phyloP scores from a whole-genome alignment of 768 basidiomycete genomes.

The Pleurotus citrinopileatus region DNA sequence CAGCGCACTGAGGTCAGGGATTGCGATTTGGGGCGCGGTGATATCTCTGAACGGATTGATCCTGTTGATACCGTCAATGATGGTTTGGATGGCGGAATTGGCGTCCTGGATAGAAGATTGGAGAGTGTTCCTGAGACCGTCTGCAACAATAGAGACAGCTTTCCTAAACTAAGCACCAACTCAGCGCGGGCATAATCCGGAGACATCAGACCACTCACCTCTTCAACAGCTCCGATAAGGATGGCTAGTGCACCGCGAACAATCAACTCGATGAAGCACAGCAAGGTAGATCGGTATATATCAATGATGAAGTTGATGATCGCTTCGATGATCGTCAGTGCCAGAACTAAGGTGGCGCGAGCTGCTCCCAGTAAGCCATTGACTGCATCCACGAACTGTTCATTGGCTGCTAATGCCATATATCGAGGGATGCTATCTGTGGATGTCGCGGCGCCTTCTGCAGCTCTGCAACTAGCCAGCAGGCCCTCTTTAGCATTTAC shows the following conservation, averaged over 20 bases:
- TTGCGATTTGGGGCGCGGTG: conserved; percentile 64
- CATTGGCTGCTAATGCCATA: conserved; percentile 81
- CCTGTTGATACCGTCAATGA: conserved; percentile 70
- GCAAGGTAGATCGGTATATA: conserved; percentile 87
- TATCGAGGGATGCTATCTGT: conserved; percentile 88
- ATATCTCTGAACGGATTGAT: conserved; percentile 72
- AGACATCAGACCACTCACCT: conserved; percentile 46
- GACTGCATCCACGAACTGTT: conserved; percentile 72
- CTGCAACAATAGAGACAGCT: conserved; percentile 60
- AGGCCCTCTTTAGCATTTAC: conserved; percentile 70
- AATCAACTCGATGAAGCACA: conserved; percentile 91
- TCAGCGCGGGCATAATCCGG: conserved; percentile 15
- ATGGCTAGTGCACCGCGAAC: conserved; percentile 79
- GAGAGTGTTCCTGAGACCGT: conserved; percentile 62
- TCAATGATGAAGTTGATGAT: conserved; percentile 92
- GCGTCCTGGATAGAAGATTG: conserved; percentile 66
- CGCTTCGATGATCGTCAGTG: conserved; percentile 82
- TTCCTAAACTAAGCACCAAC: conserved; percentile 55
- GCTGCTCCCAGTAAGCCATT: conserved; percentile 79
- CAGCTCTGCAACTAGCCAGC: conserved; percentile 79
- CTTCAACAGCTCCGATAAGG: conserved; percentile 78
- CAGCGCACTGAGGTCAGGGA: conserved; percentile 73
- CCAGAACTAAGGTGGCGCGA: conserved; percentile 65
- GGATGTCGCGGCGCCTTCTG: conserved; percentile 77
- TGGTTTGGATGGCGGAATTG: conserved; percentile 64